Evolutionary conservation across 805 yeast species (phyloP).

Genomic region (Saccharomycopsis synnaedendra): DNA sequence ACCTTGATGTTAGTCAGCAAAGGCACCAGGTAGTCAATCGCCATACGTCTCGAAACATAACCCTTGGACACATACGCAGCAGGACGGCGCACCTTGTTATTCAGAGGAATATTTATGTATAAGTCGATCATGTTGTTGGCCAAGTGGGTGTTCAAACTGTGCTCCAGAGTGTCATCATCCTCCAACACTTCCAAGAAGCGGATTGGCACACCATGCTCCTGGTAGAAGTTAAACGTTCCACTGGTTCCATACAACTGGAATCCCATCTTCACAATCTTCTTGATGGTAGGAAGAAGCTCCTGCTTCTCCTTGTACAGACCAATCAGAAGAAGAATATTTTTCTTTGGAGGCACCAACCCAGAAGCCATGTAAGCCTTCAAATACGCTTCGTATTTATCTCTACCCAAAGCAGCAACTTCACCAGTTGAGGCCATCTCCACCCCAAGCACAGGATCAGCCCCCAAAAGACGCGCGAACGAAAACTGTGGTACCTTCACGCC

Average conservation of each 20-base stretch:
- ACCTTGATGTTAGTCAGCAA: constrained; percentile 94
- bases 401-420: constrained; percentile 96
- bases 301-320: constrained; percentile 96
- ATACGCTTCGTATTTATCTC: constrained; percentile 93
- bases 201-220: constrained; percentile 90
- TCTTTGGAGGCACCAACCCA: constrained; percentile 91
- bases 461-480: constrained; percentile 92
- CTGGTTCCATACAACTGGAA: constrained; percentile 93
- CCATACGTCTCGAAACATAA: constrained; percentile 98
- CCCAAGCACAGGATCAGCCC: constrained; percentile 96
- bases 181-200: constrained; percentile 83
- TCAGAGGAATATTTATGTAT: constrained; percentile 92
- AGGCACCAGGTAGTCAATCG: constrained; percentile 97
- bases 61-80: constrained; percentile 97
- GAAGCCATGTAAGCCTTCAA: constrained; percentile 89
- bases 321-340: constrained; percentile 83
- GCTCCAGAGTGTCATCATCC: constrained; percentile 67
- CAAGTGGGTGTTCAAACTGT: constrained; percentile 90
- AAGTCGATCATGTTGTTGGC: constrained; percentile 94
- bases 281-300: constrained; percentile 83
- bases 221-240: constrained; percentile 97
- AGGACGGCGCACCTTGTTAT: constrained; percentile 97
- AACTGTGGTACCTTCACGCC: constrained; percentile 96
- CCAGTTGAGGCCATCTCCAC: constrained; percentile 99
- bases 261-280: constrained; percentile 71